Percentiles rank a stretch among this genome's conserved stretches.
Conservation (phyloP, 352 stramenopile species). For the Thraustochytrium striatum region DNA sequence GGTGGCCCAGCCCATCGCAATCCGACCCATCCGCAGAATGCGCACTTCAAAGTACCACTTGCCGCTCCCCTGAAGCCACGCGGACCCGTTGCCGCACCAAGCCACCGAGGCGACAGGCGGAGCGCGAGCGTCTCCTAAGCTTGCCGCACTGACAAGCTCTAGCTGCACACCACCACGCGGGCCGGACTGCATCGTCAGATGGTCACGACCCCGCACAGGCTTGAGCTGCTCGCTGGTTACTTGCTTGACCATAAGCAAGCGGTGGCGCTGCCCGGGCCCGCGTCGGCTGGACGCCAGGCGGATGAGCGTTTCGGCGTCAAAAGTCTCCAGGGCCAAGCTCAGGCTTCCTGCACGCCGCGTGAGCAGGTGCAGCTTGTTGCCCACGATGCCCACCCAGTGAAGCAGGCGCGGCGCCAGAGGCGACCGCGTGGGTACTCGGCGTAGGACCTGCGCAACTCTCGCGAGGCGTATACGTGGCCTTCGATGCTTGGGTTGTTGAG, state of each 20-base stretch:
- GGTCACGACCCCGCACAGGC: neutral
- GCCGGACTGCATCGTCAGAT: neutral
- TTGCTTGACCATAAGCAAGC: neutral
- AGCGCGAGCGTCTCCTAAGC: neutral
- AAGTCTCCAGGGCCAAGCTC: neutral
- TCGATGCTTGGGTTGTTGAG: neutral
- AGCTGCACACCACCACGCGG: neutral
- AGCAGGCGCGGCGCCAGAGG: neutral
- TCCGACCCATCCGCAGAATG: neutral
- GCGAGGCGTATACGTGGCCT: conserved; percentile 7
- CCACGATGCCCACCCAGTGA: neutral
- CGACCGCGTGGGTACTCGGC: neutral
- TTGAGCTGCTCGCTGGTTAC: neutral
- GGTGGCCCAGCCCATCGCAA: conserved; percentile 37
- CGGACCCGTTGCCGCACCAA: neutral
- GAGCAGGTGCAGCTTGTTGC: neutral
- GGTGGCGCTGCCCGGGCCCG: neutral
- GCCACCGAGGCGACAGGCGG: neutral
- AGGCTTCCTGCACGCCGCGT: neutral
- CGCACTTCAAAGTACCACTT: conserved; percentile 43
- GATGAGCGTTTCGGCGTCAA: no score
- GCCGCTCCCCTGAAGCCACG: conserved; percentile 8
- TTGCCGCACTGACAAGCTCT: neutral
- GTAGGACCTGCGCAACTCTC: neutral
- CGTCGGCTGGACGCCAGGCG: no score